Evolutionary conservation across 345 rosid genomes (phyloP), one percentile per base, ranked within the genome.

Genomic region (Turritis glabra): DNA sequence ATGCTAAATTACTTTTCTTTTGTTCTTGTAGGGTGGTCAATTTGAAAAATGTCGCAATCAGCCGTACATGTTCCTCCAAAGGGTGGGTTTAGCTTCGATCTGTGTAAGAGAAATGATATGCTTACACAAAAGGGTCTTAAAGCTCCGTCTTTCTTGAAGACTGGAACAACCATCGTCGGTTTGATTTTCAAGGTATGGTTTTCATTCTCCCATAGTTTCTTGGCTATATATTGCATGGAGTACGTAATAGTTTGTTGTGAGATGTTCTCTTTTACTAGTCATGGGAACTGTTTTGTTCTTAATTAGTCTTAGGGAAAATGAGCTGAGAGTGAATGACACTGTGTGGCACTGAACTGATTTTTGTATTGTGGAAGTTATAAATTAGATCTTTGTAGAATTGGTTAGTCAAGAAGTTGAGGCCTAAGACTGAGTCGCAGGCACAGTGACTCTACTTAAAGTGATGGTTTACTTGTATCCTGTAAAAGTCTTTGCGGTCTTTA

Each of bases 141-240:
- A 32, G 84, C 84, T 63, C 98, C 98, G 0, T 84, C 94, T 8
- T 92, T 46, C 44, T 77, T 90, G 68, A 95, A 95, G 78, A 95
- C 99, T 0, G 99, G 99, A 62, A 95, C 99, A 21, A 95, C 99
- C 47, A 95, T 95, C 67, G 98, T 95, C 29, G 98, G 98, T 58
- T 76, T 96, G 76, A 82, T 88, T 75, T 92, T 85, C 76, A 87
- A 89, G 94, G 99, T 95, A 60, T 29, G 53, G 12, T 57, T 44
- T 53, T 41, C 25, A 25, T 21, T 5, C 6, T 53, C 12, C 14
- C n/a, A n/a, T n/a, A n/a, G n/a, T n/a, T n/a, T n/a, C n/a, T n/a
- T n/a, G n/a, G n/a, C n/a, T n/a, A n/a, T n/a, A n/a, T n/a, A n/a
- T n/a, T n/a, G n/a, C n/a, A n/a, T n/a, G n/a, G n/a, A n/a, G n/a